A percentile compares a stretch with the other conserved stretches of the same genome.
These are phyloP conservation scores for Fusarium torreyae DNA, from an alignment of 2,329 filamentous ascomycete genomes.

Conservation along the genomic window DNA sequence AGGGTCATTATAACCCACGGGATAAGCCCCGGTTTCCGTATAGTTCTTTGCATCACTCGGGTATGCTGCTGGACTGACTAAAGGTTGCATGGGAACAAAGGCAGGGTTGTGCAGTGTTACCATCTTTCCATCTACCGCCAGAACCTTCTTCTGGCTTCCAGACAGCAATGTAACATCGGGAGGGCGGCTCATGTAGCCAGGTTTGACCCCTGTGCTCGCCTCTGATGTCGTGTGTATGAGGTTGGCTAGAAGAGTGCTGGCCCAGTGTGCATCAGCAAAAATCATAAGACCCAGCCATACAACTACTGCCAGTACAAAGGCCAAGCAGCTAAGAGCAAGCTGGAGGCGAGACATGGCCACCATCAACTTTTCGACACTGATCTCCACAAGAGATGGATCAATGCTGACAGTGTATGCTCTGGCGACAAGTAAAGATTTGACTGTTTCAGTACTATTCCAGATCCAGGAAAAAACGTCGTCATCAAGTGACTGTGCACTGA, in stretches of 20 bases:
- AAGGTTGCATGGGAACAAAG: background rate
- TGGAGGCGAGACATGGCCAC: slow-evolving; percentile 36
- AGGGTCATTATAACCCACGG: background rate
- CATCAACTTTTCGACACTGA: slow-evolving; percentile 34
- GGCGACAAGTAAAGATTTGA: slow-evolving; percentile 9
- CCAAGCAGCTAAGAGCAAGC: slow-evolving; percentile 20
- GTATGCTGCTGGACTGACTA: background rate
- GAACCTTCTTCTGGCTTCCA: background rate
- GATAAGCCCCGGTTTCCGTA: background rate
- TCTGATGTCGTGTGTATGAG: slow-evolving; percentile 26
- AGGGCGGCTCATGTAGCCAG: slow-evolving; percentile 26
- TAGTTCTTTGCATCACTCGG: background rate
- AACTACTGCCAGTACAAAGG: slow-evolving; percentile 3
- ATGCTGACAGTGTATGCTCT: slow-evolving; percentile 30
- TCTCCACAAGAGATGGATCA: slow-evolving; percentile 25
- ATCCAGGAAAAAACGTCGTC: slow-evolving; percentile 18
- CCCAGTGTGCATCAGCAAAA: slow-evolving; percentile 32
- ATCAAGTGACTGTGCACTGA: slow-evolving; percentile 30
- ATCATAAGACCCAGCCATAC: slow-evolving; percentile 27
- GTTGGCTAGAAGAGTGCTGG: slow-evolving; percentile 27
- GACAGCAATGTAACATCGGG: slow-evolving; percentile 4
- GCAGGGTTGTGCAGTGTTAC: background rate
- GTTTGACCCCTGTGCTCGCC: background rate
- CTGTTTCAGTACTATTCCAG: background rate
- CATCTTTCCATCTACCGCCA: background rate